A percentile compares a stretch with the other conserved stretches of the same genome.
Evolutionary conservation across 805 yeast genomes (phyloP).

Genomic region (Saccharomycopsis sp.): DNA sequence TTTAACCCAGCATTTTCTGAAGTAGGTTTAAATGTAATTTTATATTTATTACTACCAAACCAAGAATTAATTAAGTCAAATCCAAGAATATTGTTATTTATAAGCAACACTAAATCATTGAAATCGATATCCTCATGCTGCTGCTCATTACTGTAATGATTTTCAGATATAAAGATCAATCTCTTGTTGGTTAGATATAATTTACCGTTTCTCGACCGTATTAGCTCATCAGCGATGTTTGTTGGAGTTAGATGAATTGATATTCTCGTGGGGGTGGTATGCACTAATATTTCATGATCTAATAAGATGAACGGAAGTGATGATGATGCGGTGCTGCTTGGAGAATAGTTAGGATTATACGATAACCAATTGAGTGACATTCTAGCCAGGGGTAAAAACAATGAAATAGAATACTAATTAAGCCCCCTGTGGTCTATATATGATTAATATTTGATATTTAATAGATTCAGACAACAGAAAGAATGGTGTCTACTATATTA

Average conservation of each 20-base stretch:
- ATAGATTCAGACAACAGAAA: too few species aligned
- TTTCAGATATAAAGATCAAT: constrained; percentile 10
- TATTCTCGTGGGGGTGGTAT: constrained; percentile 14
- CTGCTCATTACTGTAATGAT: neutral
- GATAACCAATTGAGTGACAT: constrained; percentile 21
- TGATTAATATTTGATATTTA: too few species aligned
- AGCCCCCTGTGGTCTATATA: too few species aligned
- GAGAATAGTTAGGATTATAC: constrained; percentile 7
- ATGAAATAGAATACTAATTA: too few species aligned
- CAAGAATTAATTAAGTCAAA: constrained; percentile 11
- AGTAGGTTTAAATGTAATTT: constrained; percentile 13
- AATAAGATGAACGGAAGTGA: constrained; percentile 15
- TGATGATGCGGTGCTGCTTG: neutral
- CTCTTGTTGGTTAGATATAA: constrained; percentile 17
- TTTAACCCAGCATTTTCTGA: constrained; percentile 17
- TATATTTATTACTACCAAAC: constrained; percentile 21
- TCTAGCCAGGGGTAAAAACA: too few species aligned
- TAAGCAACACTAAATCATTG: constrained; percentile 14
- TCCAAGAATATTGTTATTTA: constrained; percentile 10
- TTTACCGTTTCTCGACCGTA: constrained; percentile 13
- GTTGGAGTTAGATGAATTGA: constrained; percentile 16
- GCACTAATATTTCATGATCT: constrained; percentile 10
- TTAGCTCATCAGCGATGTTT: constrained; percentile 7
- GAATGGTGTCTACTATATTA: too few species aligned
- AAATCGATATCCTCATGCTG: constrained; percentile 6